Evolutionary conservation across 1,284 basidiomycete genomes (phyloP).

Genomic region (Puccinia horiana): DNA sequence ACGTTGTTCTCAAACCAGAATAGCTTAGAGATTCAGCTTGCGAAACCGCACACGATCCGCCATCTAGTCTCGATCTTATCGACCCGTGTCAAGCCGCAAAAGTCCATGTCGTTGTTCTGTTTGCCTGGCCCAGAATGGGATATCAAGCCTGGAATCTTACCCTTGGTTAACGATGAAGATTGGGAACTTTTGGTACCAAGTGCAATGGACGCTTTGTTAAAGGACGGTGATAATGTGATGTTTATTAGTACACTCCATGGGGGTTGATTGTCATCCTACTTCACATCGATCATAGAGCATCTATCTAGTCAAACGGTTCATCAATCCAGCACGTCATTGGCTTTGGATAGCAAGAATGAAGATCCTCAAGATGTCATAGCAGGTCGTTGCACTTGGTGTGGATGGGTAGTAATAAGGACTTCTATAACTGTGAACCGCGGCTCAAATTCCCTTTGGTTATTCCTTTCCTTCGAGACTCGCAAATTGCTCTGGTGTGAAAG

Average conservation of each 20-base stretch:
- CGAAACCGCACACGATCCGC: conserved; percentile 26
- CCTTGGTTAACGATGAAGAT: conserved; percentile 47
- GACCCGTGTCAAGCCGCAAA: conserved; percentile 29
- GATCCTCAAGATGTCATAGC: neutral
- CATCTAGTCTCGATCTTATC: conserved; percentile 38
- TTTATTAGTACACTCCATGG: conserved; percentile 50
- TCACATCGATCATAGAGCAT: neutral
- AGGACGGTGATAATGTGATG: conserved; percentile 38
- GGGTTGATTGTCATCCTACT: conserved; percentile 3
- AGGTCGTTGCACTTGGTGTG: neutral
- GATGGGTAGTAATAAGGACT: neutral
- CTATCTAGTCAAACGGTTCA: neutral
- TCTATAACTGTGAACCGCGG: neutral
- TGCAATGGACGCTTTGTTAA: conserved; percentile 41
- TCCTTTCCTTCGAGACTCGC: neutral
- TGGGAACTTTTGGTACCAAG: conserved; percentile 47
- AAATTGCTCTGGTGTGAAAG: conserved; percentile 41
- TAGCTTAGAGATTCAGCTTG: neutral
- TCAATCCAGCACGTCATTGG: neutral
- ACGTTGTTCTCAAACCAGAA: conserved; percentile 26
- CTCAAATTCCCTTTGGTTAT: neutral
- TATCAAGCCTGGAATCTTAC: conserved; percentile 43
- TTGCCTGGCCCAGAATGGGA: conserved; percentile 37
- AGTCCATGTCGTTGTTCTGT: conserved; percentile 40
- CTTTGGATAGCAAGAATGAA: neutral